These are phyloP conservation scores for Delonix regia DNA, from an alignment of 306 rosid species.

Conservation along the genomic window DNA sequence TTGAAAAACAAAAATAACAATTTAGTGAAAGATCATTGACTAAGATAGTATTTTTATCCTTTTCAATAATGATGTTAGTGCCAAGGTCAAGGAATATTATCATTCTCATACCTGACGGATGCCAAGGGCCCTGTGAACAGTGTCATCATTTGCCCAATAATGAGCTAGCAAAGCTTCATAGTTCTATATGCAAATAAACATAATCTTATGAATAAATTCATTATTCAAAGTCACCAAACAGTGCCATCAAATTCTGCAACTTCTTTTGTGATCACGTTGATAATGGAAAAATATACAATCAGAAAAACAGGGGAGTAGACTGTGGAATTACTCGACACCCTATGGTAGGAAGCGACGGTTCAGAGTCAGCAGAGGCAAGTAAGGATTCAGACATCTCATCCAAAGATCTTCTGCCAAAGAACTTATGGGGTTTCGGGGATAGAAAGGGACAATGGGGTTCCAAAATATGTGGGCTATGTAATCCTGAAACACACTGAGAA, in stretches of 20 bases:
- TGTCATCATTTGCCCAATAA: conserved; percentile 50
- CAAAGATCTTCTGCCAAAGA: neutral
- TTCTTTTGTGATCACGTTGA: too few species aligned
- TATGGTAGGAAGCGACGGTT: neutral
- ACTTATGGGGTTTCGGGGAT: conserved; percentile 12
- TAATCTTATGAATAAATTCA: neutral
- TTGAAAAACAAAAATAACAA: too few species aligned
- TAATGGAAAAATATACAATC: neutral
- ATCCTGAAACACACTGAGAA: neutral
- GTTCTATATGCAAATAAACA: neutral
- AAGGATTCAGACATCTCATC: neutral
- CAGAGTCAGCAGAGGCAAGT: neutral
- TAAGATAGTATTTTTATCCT: too few species aligned
- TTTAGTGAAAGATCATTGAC: too few species aligned
- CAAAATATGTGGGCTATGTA: neutral
- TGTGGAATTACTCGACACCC: neutral
- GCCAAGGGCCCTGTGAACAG: conserved; percentile 48
- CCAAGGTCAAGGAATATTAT: neutral
- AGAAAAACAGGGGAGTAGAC: neutral
- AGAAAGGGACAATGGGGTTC: neutral
- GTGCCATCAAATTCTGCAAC: neutral
- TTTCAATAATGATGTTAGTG: neutral
- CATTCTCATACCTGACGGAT: conserved; percentile 37
- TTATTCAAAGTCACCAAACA: neutral
- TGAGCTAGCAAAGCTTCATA: conserved; percentile 28